phyloP scores from a whole-genome alignment of 495 filamentous ascomycete genomes.

The Parathielavia hyrcaniae region DNA sequence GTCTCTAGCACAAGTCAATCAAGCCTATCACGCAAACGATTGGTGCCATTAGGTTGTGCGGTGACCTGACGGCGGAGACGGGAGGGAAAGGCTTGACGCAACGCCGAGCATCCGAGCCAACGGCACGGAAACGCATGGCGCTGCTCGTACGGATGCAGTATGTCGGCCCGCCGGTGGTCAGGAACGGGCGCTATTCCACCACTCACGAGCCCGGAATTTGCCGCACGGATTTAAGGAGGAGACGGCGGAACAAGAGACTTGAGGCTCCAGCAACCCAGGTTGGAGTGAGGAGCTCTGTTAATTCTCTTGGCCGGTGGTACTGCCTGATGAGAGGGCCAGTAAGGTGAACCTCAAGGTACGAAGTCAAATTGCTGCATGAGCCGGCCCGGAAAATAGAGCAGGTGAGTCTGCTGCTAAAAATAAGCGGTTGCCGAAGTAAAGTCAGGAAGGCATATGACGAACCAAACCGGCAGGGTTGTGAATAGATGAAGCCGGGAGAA shows the following conservation, averaged over 20 bases:
- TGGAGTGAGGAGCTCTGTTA: background rate
- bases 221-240: no score
- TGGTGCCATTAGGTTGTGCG: background rate
- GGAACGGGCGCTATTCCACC: background rate
- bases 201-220: background rate
- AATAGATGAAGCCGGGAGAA: background rate
- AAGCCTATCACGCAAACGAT: conserved; percentile 24
- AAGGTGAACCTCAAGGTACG: background rate
- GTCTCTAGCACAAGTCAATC: conserved; percentile 32
- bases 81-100: background rate
- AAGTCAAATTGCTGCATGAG: conserved; percentile 2
- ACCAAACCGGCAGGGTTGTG: conserved; percentile 5
- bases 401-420: conserved; percentile 6
- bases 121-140: background rate
- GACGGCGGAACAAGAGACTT: background rate
- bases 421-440: conserved; percentile 8
- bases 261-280: background rate
- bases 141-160: background rate
- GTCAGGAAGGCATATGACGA: background rate
- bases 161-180: background rate
- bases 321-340: no score
- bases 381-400: conserved; percentile 7
- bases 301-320: no score
- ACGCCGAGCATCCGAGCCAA: background rate
- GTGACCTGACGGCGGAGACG: background rate